phyloP scores from a whole-genome alignment of 495 filamentous ascomycete species.

The Hamigera avellanea region DNA sequence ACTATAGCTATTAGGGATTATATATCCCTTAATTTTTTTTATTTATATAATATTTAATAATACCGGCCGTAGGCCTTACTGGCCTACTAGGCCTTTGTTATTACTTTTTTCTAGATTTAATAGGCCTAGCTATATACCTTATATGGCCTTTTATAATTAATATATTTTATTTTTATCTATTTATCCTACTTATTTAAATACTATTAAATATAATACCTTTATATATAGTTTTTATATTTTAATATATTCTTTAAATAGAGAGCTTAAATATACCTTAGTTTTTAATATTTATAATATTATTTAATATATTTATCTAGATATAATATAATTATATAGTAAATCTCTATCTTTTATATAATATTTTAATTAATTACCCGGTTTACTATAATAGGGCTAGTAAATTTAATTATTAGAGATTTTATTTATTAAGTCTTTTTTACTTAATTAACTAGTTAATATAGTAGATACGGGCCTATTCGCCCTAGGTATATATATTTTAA shows the following conservation, averaged over 20 bases:
- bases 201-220: slow-evolving; percentile 9
- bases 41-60: no score
- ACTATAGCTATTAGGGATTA: no score
- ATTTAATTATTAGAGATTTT: slow-evolving; percentile 10
- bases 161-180: slow-evolving; percentile 4
- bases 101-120: slow-evolving; percentile 1
- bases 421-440: not conserved
- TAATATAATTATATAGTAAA: slow-evolving; percentile 2
- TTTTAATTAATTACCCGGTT: slow-evolving; percentile 6
- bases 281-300: slow-evolving; percentile 9
- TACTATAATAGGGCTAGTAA: slow-evolving; percentile 8
- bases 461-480: slow-evolving; percentile 3
- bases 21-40: no score
- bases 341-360: slow-evolving; percentile 3
- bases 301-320: slow-evolving; percentile 6
- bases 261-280: slow-evolving; percentile 8
- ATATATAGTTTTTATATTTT: slow-evolving; percentile 5
- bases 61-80: no score
- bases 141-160: slow-evolving; percentile 3
- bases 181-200: slow-evolving; percentile 1
- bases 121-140: slow-evolving; percentile 1
- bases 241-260: slow-evolving; percentile 1
- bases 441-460: slow-evolving; percentile 5
- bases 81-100: slow-evolving; percentile 4
- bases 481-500: slow-evolving; percentile 3